Conservation (phyloP, 2,329 filamentous ascomycete genomes). For the Incumbomyces lentus region DNA sequence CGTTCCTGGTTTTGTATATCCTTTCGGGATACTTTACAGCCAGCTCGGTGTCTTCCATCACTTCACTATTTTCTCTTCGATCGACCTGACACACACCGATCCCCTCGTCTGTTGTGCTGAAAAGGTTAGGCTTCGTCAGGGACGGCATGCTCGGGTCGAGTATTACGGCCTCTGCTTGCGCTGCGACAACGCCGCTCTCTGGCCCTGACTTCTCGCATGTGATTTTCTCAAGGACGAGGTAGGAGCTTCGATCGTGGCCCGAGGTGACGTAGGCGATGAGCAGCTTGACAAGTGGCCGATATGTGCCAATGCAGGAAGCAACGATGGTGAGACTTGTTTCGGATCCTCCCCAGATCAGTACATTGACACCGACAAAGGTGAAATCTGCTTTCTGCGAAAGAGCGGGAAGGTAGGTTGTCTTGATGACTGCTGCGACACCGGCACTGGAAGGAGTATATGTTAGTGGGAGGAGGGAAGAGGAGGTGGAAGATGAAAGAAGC, state of each 20-base stretch:
- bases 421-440: constrained; percentile 12
- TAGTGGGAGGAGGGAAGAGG: constrained; percentile 9
- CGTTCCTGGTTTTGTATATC: background rate
- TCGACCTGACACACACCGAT: background rate
- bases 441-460: constrained; percentile 14
- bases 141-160: background rate
- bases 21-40: background rate
- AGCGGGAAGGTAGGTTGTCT: constrained; percentile 16
- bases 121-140: too few relatives aligned
- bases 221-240: background rate
- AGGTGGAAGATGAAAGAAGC: background rate
- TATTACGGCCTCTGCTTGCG: background rate
- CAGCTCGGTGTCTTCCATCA: background rate
- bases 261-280: background rate
- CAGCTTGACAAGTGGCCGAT: constrained; percentile 20
- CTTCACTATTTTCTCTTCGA: background rate
- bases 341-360: constrained; percentile 21
- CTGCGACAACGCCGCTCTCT: background rate
- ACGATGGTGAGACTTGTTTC: constrained; percentile 21
- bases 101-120: background rate
- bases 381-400: constrained; percentile 17
- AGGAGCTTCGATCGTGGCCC: background rate
- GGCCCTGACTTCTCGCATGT: background rate
- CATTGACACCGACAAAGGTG: constrained; percentile 6
- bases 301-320: constrained; percentile 23